Evolutionary conservation across 75 land plant species (phyloP), one percentile per base, ranked within the genome.

Genomic region (Pinus taeda): DNA sequence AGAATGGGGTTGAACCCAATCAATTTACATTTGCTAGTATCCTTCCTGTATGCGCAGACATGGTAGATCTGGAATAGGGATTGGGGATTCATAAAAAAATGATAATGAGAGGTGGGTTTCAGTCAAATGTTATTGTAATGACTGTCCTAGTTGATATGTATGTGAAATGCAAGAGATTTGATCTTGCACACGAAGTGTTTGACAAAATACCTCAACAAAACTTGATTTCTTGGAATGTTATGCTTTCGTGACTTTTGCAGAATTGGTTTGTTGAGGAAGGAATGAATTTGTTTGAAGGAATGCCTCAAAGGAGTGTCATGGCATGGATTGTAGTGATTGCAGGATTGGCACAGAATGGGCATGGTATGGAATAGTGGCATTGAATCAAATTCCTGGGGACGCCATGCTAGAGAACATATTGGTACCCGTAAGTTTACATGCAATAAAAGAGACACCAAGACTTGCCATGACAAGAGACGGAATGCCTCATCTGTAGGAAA

Each of bases 21-120:
- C 42, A 29, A n/a, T 81, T 79, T n/a, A 83, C 85, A 6, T 83
- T 79, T 53, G 71, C 76, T n/a, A 79, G 62, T 53, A 14, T 83
- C 4, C 60, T 83, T 18, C 67, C 70, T 15, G 81, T 81, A 8
- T 83, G 81, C 22, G 71, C 74, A 45, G 77, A 83, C 61, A 29
- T 67, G 4, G 81, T 78, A 36, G 15, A 71, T 57, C 63, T 79
- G 13, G 75, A 83, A 8, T 29, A 59, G 33, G 85, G 78, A 2
- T 4, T 39, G 42, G 42, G 4, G 42, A 39, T 39, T 39, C 42
- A 39, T 39, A 5, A 39, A 39, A 5, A 39, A 39, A 5, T 39
- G 42, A 39, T 39, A 39, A 39, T 4, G 42, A 39, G 65, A 49
- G 21, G 24, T 20, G 6, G 75, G 42, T 57, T 83, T 83, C 21